Evolutionary conservation across 2,329 filamentous ascomycete species (phyloP), one percentile per base, ranked within the genome.

Genomic region (Aspergillus arachidicola): DNA sequence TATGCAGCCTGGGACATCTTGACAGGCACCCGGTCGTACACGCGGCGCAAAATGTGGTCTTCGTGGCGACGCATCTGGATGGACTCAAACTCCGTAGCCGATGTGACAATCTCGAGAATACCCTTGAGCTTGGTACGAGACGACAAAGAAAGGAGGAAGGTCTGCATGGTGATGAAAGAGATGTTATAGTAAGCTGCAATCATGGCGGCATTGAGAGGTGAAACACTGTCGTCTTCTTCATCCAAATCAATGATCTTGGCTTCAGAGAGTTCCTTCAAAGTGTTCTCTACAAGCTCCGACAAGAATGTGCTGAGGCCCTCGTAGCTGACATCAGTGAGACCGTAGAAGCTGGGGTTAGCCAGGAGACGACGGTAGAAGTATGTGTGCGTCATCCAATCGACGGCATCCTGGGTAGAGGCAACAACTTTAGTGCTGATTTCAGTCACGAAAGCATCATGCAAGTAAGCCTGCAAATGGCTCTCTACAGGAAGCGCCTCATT

Each of bases 111-210:
- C 79, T 99, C 95, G 60, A 99, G 84, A 50, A 99, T 94, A 54
- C 93, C 93, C 85, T 99, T 99, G 68, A 99, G 87, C 83, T 97
- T 98, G 4, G 94, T 98, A 70, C 90, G 90, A 48, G 89, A 89
- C 60, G 88, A 94, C 54, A 99, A 85, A 16, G 95, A 99, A 61
- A 99, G 84, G 58, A 99, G 84, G 84, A 99, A 94, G 0, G 95
- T 99, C 81, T 99, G 94, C 94, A 99, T 99, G 3, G 95, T 99
- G 77, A 97, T 92, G 81, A 97, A 98, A 6, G 94, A 97, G 74
- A 99, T 97, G 79, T 97, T 98, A 85, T 99, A 99, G 84, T 99
- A 98, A 1, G 95, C 93, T 11, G 92, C 93, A 74, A 99, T 98
- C 92, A 97, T 97, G 69, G 95, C 95, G 2, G 94, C 91, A 77